phyloP scores from a whole-genome alignment of 2,329 filamentous ascomycete genomes.

The Aureobasidium sp. region DNA sequence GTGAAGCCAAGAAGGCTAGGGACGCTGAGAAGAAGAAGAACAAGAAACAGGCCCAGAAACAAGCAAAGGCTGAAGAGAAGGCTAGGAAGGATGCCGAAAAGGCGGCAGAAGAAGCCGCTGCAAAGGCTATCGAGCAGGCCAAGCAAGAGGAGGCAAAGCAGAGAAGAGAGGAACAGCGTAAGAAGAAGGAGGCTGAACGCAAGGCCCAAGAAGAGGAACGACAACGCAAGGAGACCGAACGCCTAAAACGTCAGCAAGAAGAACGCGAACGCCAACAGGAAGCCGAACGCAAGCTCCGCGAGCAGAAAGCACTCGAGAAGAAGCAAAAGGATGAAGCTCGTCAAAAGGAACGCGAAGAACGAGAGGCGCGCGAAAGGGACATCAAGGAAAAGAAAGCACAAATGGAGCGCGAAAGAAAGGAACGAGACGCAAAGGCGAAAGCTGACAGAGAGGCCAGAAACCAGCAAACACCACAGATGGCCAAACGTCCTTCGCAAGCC shows the following conservation, averaged over 20 bases:
- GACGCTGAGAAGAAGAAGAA: constrained; percentile 95
- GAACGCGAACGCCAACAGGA: constrained; percentile 81
- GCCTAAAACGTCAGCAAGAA: constrained; percentile 68
- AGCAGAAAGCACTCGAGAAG: constrained; percentile 73
- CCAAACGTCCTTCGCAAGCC: constrained; percentile 51
- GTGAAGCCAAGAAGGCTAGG: constrained; percentile 85
- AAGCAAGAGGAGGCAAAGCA: constrained; percentile 70
- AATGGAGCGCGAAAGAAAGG: constrained; percentile 49
- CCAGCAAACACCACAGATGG: constrained; percentile 29
- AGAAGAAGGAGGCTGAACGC: constrained; percentile 83
- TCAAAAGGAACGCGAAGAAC: constrained; percentile 65
- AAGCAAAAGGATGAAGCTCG: constrained; percentile 62
- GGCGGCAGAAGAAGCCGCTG: constrained; percentile 74
- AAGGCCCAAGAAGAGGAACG: constrained; percentile 87
- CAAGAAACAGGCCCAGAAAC: constrained; percentile 82
- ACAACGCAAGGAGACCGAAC: constrained; percentile 75
- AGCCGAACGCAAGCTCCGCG: constrained; percentile 71
- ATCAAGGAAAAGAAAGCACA: constrained; percentile 58
- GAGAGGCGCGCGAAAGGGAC: constrained; percentile 61
- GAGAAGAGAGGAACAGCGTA: constrained; percentile 82
- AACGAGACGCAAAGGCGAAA: constrained; percentile 49
- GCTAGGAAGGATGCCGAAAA: constrained; percentile 81
- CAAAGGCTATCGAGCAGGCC: constrained; percentile 66
- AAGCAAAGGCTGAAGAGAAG: constrained; percentile 83
- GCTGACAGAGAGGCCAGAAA: constrained; percentile 32